Percentiles rank a stretch among this genome's conserved stretches.
Conservation (phyloP, 768 basidiomycete genomes). For the Pisolithus sp. region DNA sequence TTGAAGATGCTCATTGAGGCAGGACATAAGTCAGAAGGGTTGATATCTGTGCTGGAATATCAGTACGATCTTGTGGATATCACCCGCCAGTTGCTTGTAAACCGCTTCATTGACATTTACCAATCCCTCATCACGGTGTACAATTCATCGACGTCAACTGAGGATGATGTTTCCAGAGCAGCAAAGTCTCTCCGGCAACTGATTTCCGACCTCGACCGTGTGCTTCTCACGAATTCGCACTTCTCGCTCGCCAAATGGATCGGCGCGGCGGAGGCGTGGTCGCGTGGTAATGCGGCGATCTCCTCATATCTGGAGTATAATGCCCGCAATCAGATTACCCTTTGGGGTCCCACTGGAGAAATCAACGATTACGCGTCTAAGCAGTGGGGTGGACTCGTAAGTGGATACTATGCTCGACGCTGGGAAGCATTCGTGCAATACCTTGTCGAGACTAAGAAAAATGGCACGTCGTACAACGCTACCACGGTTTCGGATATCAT, state of each 20-base stretch:
- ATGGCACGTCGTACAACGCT: conserved; percentile 25
- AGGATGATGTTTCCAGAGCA: conserved; percentile 16
- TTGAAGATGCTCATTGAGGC: conserved; percentile 57
- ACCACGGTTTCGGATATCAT: conserved; percentile 16
- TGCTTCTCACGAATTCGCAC: conserved; percentile 27
- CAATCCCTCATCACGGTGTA: conserved; percentile 24
- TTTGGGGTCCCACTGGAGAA: conserved; percentile 37
- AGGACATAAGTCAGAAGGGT: conserved; percentile 9
- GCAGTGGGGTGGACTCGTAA: conserved; percentile 36
- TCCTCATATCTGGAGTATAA: conserved; percentile 32
- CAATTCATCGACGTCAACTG: conserved; percentile 15
- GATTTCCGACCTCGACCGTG: conserved; percentile 28
- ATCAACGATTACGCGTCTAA: conserved; percentile 41
- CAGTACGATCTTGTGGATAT: conserved; percentile 35
- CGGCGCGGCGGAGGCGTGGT: conserved; percentile 26
- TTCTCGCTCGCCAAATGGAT: conserved; percentile 35
- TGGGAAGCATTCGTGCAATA: conserved; percentile 33
- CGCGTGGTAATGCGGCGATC: conserved; percentile 24
- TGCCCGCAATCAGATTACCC: conserved; percentile 37
- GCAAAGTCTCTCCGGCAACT: conserved; percentile 25
- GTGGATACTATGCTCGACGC: conserved; percentile 29
- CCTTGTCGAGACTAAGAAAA: conserved; percentile 23
- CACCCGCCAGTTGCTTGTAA: conserved; percentile 34
- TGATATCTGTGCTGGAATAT: conserved; percentile 28
- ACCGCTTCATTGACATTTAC: conserved; percentile 32